phyloP scores from a whole-genome alignment of 148 eudicot genomes.

The Camellia lanceoleosa region DNA sequence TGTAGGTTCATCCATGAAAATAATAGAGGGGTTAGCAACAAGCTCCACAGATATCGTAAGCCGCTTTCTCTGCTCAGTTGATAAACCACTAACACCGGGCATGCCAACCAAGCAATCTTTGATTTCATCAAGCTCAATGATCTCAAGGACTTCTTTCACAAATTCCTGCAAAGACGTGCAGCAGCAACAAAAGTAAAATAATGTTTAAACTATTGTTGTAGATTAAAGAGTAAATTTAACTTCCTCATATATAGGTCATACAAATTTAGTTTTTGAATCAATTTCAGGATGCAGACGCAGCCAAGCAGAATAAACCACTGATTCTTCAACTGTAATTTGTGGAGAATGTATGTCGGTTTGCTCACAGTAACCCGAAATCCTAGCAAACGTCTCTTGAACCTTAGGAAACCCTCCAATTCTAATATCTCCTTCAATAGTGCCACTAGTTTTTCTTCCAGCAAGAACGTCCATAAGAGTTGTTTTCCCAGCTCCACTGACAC shows the following conservation, averaged over 20 bases:
- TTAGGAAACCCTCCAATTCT: constrained; percentile 73
- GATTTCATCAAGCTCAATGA: constrained; percentile 62
- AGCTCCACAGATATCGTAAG: constrained; percentile 88
- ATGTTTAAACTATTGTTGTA: not conserved
- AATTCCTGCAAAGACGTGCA: constrained; percentile 43
- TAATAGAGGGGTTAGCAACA: constrained; percentile 84
- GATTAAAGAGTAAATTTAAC: not conserved
- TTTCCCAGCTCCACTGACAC: constrained; percentile 94
- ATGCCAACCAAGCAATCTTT: constrained; percentile 68
- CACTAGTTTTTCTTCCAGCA: constrained; percentile 82
- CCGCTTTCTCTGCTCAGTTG: constrained; percentile 82
- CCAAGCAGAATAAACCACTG: constrained; percentile 86
- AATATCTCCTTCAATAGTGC: constrained; percentile 71
- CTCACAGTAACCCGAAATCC: constrained; percentile 92
- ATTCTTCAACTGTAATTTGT: constrained; percentile 77
- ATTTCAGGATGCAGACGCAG: constrained; percentile 70
- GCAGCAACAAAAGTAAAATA: not conserved
- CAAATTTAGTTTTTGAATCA: constrained; percentile 60
- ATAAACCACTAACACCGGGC: constrained; percentile 68
- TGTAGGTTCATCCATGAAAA: constrained; percentile 93
- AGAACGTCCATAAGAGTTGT: constrained; percentile 93
- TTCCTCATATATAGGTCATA: constrained; percentile 25
- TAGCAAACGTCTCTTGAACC: constrained; percentile 73
- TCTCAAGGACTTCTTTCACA: constrained; percentile 69
- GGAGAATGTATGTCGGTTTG: constrained; percentile 94